phyloP scores from a whole-genome alignment of 805 yeast species.

The Starmerella tilneyi region DNA sequence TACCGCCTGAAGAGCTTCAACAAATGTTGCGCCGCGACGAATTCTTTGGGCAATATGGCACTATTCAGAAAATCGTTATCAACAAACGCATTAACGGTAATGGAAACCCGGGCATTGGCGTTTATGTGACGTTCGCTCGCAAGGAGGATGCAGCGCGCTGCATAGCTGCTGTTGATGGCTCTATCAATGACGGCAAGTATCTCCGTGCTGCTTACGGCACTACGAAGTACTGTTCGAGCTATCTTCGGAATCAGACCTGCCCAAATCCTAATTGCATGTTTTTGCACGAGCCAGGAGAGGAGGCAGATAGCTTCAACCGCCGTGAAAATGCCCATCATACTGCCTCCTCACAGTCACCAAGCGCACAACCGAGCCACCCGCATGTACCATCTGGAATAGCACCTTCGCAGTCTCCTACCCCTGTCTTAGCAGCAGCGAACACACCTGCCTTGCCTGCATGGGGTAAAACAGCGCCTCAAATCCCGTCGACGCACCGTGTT shows the following conservation, averaged over 20 bases:
- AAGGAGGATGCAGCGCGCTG: constrained; percentile 95
- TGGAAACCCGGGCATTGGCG: constrained; percentile 74
- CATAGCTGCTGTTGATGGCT: constrained; percentile 84
- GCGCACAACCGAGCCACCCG: constrained; percentile 15
- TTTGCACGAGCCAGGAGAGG: constrained; percentile 98
- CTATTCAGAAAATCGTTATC: constrained; percentile 84
- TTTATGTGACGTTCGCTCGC: constrained; percentile 82
- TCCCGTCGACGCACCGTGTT: constrained; percentile 15
- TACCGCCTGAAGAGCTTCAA: constrained; percentile 76
- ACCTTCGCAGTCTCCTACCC: not conserved
- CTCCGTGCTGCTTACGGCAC: constrained; percentile 96
- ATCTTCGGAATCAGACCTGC: constrained; percentile 87
- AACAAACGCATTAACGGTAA: constrained; percentile 57
- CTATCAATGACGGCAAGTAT: constrained; percentile 80
- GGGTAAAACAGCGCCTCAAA: constrained; percentile 19
- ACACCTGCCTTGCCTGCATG: constrained; percentile 21
- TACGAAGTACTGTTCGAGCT: constrained; percentile 95
- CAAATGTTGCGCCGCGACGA: constrained; percentile 74
- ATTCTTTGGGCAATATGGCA: constrained; percentile 98
- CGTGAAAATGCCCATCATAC: constrained; percentile 27
- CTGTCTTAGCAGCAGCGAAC: constrained; percentile 14
- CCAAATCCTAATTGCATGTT: constrained; percentile 99
- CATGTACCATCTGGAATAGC: constrained; percentile 1
- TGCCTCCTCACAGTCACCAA: not conserved
- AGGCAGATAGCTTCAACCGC: constrained; percentile 91